Conservation (phyloP, 2,329 filamentous ascomycete species). For the Graphilbum ipis-grandicollis region DNA sequence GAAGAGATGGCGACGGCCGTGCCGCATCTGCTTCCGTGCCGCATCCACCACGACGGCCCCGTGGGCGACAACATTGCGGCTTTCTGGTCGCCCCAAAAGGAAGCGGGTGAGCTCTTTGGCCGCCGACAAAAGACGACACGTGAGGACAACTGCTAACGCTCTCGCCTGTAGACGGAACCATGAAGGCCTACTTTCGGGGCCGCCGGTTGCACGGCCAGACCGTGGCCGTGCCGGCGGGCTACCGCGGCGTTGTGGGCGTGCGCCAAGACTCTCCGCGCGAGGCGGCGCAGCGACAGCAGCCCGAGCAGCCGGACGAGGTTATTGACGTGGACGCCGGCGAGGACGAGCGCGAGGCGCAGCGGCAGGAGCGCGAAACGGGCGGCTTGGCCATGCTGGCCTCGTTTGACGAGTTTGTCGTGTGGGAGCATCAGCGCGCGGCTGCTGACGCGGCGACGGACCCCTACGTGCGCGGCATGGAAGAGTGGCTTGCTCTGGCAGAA, state of each 20-base stretch:
- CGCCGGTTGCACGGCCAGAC: conserved; percentile 56
- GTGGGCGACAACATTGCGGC: conserved; percentile 38
- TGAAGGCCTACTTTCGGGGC: conserved; percentile 57
- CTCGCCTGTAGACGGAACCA: conserved; percentile 28
- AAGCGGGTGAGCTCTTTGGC: neutral
- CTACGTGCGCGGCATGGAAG: conserved; percentile 57
- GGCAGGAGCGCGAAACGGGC: conserved; percentile 26
- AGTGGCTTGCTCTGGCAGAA: conserved; percentile 64
- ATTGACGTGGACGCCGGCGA: conserved; percentile 22
- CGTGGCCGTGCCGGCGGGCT: conserved; percentile 52
- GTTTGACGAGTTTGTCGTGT: conserved; percentile 67
- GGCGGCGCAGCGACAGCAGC: conserved; percentile 8
- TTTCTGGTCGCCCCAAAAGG: conserved; percentile 49
- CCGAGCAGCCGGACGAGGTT: conserved; percentile 7
- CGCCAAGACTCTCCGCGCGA: conserved; percentile 18
- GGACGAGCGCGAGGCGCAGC: conserved; percentile 16
- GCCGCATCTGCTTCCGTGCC: conserved; percentile 62
- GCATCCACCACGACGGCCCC: conserved; percentile 61
- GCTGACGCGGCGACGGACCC: conserved; percentile 44
- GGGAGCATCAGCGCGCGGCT: conserved; percentile 60
- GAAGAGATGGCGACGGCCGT: conserved; percentile 4
- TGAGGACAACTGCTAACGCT: too few relatives aligned
- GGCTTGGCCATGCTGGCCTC: conserved; percentile 43
- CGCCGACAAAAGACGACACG: neutral
- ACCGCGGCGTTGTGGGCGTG: conserved; percentile 45